phyloP scores from a whole-genome alignment of 2,329 filamentous ascomycete species.

The Aspergillus novofumigatus region DNA sequence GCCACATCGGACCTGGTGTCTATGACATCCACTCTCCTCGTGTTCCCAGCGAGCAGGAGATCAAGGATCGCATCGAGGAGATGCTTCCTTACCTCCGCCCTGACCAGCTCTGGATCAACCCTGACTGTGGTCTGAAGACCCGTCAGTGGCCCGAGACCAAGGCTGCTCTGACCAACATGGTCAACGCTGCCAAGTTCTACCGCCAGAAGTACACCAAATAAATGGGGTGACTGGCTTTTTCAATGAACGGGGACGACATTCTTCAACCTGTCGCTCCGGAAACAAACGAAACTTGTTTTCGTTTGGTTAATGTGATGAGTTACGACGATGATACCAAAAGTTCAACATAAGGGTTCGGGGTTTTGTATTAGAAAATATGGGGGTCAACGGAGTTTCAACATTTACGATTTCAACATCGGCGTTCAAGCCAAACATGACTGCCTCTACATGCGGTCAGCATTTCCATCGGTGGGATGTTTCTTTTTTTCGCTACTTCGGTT shows the following conservation, averaged over 20 bases:
- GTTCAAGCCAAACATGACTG: conserved; percentile 15
- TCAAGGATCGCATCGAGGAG: conserved; percentile 95
- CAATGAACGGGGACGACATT: conserved; percentile 30
- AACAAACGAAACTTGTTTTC: conserved; percentile 19
- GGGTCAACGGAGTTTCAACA: conserved; percentile 38
- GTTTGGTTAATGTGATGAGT: conserved; percentile 32
- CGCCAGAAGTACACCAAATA: conserved; percentile 68
- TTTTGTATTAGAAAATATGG: conserved; percentile 34
- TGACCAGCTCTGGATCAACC: conserved; percentile 99
- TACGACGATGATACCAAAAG: conserved; percentile 42
- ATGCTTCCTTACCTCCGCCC: conserved; percentile 97
- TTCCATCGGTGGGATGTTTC: conserved; percentile 10
- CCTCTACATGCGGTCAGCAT: conserved; percentile 9
- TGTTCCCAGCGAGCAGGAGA: conserved; percentile 95
- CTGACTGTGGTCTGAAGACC: conserved; percentile 98
- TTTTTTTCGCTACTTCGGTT: conserved; percentile 11
- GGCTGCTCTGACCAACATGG: conserved; percentile 92
- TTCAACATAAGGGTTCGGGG: conserved; percentile 40
- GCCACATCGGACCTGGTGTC: conserved; percentile 98
- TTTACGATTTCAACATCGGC: conserved; percentile 52
- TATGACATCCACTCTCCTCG: conserved; percentile 99
- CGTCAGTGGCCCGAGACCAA: conserved; percentile 98
- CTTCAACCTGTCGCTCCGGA: conserved; percentile 35
- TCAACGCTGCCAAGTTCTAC: conserved; percentile 96
- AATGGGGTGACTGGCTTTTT: conserved; percentile 11